Base-by-base conservation (phyloP, 768 basidiomycete genomes). In the Tylopilus subfusipes region DNA sequence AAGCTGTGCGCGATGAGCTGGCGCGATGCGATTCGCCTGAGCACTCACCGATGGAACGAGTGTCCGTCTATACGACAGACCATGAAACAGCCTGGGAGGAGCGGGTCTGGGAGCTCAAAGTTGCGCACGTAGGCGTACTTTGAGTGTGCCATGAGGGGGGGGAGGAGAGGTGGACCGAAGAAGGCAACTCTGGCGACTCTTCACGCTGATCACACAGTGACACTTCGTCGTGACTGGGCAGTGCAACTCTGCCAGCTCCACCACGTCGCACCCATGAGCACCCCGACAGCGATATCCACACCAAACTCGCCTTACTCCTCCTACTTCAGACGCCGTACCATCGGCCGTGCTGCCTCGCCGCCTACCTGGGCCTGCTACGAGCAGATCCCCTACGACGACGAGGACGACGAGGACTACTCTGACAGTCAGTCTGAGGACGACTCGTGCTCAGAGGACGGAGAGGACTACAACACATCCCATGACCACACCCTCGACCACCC, bases 341-440 rank as follows among this genome's bases (percentile, higher is more conserved):
- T 90, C 60, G 89, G 90, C 22, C 81, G 89, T 49, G 89, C 90
- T 36, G 83, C 89, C 18, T 90, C 88, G 4, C 90, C 90, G 2
- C 88, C 90, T 24, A 90, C 88, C 0, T 91, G 89, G 89, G 88
- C 88, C 12, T 92, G 88, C 78, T 92, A 91, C 71, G 90, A 92
- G 78, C 88, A 91, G 80, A 91, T 91, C 69, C 85, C 84, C 57
- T 82, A 76, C 72, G 82, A 80, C 67, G 77, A 83, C 66, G 81
- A 82, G 4, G 82, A 82, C 25, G 82, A 76, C 40, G 76, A 64
- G 7, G 78, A 81, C 60, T 82, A 81, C 65, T 83, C 81, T 48
- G 80, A 83, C 57, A 80, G 76, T 53, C 77, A 71, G 58, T 82
- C 81, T 2, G 81, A 76, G 13, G 69, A 82, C 36, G 66, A 72